These are phyloP conservation scores for Rhinocladiella similis DNA, from an alignment of 2,329 filamentous ascomycete species.

Conservation along the genomic window DNA sequence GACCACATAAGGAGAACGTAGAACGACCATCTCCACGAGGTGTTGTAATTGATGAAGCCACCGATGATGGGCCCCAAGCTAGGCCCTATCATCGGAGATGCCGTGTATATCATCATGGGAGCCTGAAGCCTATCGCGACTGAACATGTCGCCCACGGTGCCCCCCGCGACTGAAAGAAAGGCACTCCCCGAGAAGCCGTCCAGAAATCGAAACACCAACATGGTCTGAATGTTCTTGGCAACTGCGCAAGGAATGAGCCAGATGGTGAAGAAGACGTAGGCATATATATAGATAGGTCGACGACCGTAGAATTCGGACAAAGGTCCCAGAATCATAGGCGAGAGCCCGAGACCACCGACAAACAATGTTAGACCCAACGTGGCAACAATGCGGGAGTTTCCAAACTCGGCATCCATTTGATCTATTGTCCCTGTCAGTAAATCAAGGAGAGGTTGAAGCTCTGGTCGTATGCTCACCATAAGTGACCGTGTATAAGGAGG, in stretches of 20 bases:
- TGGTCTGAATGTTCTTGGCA: conserved; percentile 76
- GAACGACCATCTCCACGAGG: conserved; percentile 73
- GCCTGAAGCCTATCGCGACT: conserved; percentile 62
- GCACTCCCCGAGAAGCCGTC: conserved; percentile 52
- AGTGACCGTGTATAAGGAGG: conserved; percentile 84
- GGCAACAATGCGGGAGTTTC: conserved; percentile 68
- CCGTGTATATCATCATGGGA: conserved; percentile 75
- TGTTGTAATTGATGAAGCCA: conserved; percentile 67
- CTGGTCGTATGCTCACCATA: too few relatives aligned
- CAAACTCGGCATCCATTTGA: conserved; percentile 75
- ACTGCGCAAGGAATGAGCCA: conserved; percentile 82
- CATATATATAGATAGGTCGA: conserved; percentile 74
- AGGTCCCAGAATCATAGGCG: conserved; percentile 64
- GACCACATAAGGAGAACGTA: conserved; percentile 77
- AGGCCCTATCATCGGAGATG: conserved; percentile 64
- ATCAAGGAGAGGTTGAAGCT: not conserved
- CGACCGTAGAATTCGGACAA: conserved; percentile 79
- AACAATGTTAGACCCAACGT: conserved; percentile 81
- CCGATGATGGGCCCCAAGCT: conserved; percentile 28
- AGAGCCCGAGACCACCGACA: conserved; percentile 71
- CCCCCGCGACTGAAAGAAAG: conserved; percentile 69
- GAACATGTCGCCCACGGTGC: conserved; percentile 75
- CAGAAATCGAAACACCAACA: conserved; percentile 77
- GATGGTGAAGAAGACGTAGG: conserved; percentile 72
- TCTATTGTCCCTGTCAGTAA: conserved; percentile 16